A percentile compares a stretch with the other conserved stretches of the same genome.
phyloP scores from a whole-genome alignment of 2,329 filamentous ascomycete genomes.

The Talaromyces marneffei region DNA sequence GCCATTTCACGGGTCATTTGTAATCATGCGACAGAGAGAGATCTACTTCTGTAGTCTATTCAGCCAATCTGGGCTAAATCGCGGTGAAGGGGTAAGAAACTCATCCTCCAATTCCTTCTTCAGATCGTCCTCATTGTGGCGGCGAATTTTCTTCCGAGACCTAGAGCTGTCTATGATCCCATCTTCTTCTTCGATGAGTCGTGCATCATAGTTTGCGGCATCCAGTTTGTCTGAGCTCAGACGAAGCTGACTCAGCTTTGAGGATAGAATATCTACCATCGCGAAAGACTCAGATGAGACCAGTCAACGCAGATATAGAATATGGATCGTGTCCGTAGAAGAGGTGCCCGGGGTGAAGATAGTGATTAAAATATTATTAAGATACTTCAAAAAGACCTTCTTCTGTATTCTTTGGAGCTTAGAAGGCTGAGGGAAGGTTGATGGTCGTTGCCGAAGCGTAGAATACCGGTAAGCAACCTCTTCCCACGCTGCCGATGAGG shows the following conservation, averaged over 20 bases:
- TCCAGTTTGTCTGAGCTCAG: conserved; percentile 22
- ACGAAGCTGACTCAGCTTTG: conserved; percentile 25
- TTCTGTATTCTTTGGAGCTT: neutral
- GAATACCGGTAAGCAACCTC: neutral
- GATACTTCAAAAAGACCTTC: neutral
- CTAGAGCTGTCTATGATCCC: conserved; percentile 30
- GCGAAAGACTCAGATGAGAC: neutral
- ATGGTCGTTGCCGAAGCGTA: neutral
- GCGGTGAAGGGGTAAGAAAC: conserved; percentile 71
- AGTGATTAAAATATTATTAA: neutral
- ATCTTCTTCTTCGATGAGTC: conserved; percentile 27
- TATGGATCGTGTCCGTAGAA: neutral
- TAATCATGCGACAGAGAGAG: neutral
- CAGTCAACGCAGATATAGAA: neutral
- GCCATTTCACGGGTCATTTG: neutral
- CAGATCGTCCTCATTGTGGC: conserved; percentile 52
- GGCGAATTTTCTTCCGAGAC: conserved; percentile 38
- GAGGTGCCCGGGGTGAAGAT: neutral
- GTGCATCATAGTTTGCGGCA: conserved; percentile 24
- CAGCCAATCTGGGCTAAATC: conserved; percentile 80
- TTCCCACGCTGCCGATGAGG: neutral
- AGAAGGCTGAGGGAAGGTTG: neutral
- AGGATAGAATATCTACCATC: conserved; percentile 22
- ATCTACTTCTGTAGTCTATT: conserved; percentile 73
- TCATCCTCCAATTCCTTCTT: conserved; percentile 67